Percentiles rank a stretch among this genome's conserved stretches.
phyloP scores from a whole-genome alignment of 768 basidiomycete species.

The Rhizopogon salebrosus region DNA sequence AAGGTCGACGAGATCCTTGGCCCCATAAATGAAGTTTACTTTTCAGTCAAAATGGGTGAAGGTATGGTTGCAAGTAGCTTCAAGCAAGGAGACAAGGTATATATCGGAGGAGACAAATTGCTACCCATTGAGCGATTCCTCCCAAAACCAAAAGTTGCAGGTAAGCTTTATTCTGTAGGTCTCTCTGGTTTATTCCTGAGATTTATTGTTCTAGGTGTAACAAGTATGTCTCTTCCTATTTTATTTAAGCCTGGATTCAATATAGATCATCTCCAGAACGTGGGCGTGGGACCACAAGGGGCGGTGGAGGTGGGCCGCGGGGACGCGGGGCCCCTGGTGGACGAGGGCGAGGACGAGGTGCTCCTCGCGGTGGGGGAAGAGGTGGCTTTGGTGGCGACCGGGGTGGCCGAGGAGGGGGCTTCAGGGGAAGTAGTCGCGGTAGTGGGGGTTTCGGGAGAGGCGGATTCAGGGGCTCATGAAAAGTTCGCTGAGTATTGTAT shows the following conservation, averaged over 20 bases:
- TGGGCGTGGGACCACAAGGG: conserved; percentile 33
- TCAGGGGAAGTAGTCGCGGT: conserved; percentile 37
- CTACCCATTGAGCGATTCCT: conserved; percentile 95
- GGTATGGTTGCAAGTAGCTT: conserved; percentile 96
- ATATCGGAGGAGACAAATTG: conserved; percentile 95
- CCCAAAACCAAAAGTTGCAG: conserved; percentile 86
- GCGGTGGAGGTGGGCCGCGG: conserved; percentile 18
- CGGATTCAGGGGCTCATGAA: conserved; percentile 47
- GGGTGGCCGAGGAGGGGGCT: conserved; percentile 43
- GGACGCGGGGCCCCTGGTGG: conserved; percentile 21
- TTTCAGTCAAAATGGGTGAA: conserved; percentile 94
- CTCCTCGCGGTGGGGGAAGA: conserved; percentile 31
- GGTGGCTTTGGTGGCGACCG: conserved; percentile 32
- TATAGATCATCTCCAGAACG: conserved; percentile 39
- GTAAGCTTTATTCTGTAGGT: conserved; percentile 38
- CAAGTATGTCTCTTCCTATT: conserved; percentile 5
- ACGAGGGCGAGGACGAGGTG: conserved; percentile 34
- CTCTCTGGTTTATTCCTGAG: neutral
- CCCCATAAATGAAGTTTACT: conserved; percentile 97
- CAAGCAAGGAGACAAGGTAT: conserved; percentile 97
- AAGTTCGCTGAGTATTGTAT: neutral
- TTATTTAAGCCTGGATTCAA: conserved; percentile 6
- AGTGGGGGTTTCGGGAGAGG: conserved; percentile 34
- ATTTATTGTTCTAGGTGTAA: conserved; percentile 23
- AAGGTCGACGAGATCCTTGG: conserved; percentile 99